These are phyloP conservation scores for Metarhizium album DNA, from an alignment of 2,329 filamentous ascomycete species.

Conservation along the genomic window DNA sequence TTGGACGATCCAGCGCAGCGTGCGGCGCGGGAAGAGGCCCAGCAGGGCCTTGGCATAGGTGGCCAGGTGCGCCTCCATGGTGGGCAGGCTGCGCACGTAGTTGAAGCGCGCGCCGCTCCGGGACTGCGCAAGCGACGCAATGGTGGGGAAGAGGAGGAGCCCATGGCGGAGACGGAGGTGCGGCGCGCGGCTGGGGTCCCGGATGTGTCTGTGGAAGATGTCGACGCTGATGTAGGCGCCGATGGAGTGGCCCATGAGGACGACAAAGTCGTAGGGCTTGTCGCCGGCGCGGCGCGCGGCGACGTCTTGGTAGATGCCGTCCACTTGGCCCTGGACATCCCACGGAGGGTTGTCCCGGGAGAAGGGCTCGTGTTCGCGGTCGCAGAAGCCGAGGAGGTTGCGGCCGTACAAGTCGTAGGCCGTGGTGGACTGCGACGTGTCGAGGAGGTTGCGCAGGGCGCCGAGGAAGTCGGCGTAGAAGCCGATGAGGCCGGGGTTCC, in stretches of 20 bases:
- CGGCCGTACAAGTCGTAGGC: constrained; percentile 46
- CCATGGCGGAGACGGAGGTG: constrained; percentile 36
- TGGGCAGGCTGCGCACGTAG: constrained; percentile 29
- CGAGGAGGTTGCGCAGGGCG: constrained; percentile 42
- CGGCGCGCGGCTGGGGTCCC: constrained; percentile 21
- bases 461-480: constrained; percentile 63
- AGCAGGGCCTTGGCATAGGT: constrained; percentile 31
- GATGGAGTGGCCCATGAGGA: constrained; percentile 65
- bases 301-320: constrained; percentile 28
- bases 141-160: constrained; percentile 62
- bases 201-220: constrained; percentile 46
- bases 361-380: constrained; percentile 40
- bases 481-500: constrained; percentile 64
- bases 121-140: constrained; percentile 58
- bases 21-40: constrained; percentile 25
- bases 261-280: constrained; percentile 42
- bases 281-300: constrained; percentile 14
- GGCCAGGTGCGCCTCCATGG: constrained; percentile 31
- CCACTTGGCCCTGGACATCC: constrained; percentile 43
- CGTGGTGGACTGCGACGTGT: constrained; percentile 25
- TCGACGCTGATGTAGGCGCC: constrained; percentile 64
- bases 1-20: constrained; percentile 33
- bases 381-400: constrained; percentile 47
- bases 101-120: constrained; percentile 40
- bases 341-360: constrained; percentile 30